Conservation (phyloP, 345 rosid genomes). For the Eucalyptus dawsonii region DNA sequence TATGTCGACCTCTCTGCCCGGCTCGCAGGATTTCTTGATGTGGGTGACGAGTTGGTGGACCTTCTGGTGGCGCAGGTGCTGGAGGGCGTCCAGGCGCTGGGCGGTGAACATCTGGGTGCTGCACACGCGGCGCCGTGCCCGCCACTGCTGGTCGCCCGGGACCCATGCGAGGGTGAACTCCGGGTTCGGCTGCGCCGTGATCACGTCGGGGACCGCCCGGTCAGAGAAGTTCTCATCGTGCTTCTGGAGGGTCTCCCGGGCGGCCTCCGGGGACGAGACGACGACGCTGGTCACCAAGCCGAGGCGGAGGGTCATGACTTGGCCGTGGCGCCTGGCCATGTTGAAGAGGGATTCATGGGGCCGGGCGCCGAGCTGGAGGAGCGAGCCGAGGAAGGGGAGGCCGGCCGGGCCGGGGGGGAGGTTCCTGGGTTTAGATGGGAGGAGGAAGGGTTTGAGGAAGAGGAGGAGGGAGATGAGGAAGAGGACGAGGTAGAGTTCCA, state of each 20-base stretch:
- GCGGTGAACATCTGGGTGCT: slow-evolving; percentile 13
- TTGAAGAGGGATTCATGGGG: slow-evolving; percentile 18
- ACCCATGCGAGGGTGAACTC: slow-evolving; percentile 27
- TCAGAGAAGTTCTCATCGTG: slow-evolving; percentile 13
- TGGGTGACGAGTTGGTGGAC: slow-evolving; percentile 12
- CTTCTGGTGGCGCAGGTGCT: slow-evolving; percentile 14
- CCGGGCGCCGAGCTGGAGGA: background rate
- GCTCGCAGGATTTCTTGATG: background rate
- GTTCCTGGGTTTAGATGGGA: background rate
- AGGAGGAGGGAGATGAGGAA: background rate
- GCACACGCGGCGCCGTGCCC: slow-evolving; percentile 24
- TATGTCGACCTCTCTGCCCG: background rate
- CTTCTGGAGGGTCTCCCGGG: slow-evolving; percentile 15
- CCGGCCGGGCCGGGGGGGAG: slow-evolving; percentile 15
- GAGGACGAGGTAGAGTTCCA: background rate
- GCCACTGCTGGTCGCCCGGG: slow-evolving; percentile 12
- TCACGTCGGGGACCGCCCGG: slow-evolving; percentile 9
- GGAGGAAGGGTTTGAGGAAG: background rate
- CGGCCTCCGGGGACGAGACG: slow-evolving; percentile 12
- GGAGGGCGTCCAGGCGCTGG: slow-evolving; percentile 10
- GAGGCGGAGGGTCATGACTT: slow-evolving; percentile 17
- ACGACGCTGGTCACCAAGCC: slow-evolving; percentile 17
- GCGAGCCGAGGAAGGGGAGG: slow-evolving; percentile 11
- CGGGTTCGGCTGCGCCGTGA: slow-evolving; percentile 10
- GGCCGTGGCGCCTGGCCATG: slow-evolving; percentile 22